Evolutionary conservation across 225 moss, liverwort and hornwort genomes (phyloP).

Genomic region (Physcomitrellopsis africana): DNA sequence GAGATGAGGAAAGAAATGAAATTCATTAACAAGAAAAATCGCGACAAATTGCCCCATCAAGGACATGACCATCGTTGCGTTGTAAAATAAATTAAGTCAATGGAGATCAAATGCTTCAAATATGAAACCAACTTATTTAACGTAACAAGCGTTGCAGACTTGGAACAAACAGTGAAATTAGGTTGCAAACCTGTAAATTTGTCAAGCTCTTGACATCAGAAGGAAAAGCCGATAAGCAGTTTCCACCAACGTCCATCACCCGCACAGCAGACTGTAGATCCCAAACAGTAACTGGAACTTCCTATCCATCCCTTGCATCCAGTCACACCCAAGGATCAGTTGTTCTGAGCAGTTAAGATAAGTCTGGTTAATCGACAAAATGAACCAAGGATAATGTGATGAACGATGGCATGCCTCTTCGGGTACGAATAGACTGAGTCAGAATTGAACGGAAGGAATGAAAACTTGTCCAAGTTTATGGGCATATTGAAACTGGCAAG

Average conservation of each 20-base stretch:
- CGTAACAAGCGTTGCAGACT: constrained; percentile 11
- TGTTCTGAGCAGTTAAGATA: constrained; percentile 31
- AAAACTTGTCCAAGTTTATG: neutral
- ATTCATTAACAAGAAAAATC: neutral
- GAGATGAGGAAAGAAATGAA: neutral
- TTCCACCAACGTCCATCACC: constrained; percentile 85
- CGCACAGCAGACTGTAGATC: constrained; percentile 74
- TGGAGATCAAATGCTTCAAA: constrained; percentile 5
- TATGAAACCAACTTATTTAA: neutral
- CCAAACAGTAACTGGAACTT: constrained; percentile 89
- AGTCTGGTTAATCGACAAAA: constrained; percentile 2
- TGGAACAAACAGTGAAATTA: constrained; percentile 18
- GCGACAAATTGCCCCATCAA: neutral
- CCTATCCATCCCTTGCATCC: constrained; percentile 86
- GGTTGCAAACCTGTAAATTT: constrained; percentile 74
- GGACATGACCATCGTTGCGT: neutral
- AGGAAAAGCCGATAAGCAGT: constrained; percentile 71
- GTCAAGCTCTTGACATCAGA: constrained; percentile 55
- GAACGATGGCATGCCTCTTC: neutral
- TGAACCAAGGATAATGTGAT: neutral
- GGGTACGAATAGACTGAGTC: constrained; percentile 6
- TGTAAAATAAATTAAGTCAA: neutral
- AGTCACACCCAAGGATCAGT: constrained; percentile 65
- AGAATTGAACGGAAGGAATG: neutral
- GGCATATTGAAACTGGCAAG: constrained; percentile 12